Percentiles rank a stretch among this genome's conserved stretches.
Conservation (phyloP, 495 filamentous ascomycete species). For the Penicillium bialowiezense region DNA sequence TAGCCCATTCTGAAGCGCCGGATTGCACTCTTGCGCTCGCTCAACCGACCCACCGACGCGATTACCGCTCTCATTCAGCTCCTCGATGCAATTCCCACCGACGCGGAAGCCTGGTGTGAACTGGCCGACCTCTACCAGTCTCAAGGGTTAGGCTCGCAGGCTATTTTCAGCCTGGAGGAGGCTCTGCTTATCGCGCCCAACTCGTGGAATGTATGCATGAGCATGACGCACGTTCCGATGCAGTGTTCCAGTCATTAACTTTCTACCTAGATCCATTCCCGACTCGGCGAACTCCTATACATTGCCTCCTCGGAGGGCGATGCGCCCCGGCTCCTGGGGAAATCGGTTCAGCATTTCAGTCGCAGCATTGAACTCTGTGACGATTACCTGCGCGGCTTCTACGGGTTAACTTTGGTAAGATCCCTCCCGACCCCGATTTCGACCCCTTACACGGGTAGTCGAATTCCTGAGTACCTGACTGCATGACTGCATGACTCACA, state of each 20-base stretch:
- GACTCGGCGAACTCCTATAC: conserved; percentile 78
- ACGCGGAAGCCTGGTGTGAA: conserved; percentile 93
- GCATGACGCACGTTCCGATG: not conserved
- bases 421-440: too few relatives aligned
- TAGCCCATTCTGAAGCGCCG: conserved; percentile 86
- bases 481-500: too few relatives aligned
- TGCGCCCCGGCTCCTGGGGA: conserved; percentile 53
- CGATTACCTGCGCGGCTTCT: conserved; percentile 86
- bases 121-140: conserved; percentile 79
- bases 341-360: conserved; percentile 78
- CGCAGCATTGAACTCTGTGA: conserved; percentile 92
- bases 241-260: not conserved
- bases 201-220: conserved; percentile 79
- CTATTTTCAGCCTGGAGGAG: conserved; percentile 87
- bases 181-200: conserved; percentile 84
- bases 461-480: too few relatives aligned
- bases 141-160: conserved; percentile 74
- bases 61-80: conserved; percentile 69
- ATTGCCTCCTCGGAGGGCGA: conserved; percentile 54
- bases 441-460: too few relatives aligned
- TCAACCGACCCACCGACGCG: conserved; percentile 67
- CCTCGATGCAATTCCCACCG: conserved; percentile 80
- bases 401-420: conserved; percentile 79
- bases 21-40: conserved; percentile 71
- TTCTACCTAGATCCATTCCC: conserved; percentile 70